Evolutionary conservation across 78 protist species (phyloP).

Genomic region (Dictyostelium brefeldianum): DNA sequence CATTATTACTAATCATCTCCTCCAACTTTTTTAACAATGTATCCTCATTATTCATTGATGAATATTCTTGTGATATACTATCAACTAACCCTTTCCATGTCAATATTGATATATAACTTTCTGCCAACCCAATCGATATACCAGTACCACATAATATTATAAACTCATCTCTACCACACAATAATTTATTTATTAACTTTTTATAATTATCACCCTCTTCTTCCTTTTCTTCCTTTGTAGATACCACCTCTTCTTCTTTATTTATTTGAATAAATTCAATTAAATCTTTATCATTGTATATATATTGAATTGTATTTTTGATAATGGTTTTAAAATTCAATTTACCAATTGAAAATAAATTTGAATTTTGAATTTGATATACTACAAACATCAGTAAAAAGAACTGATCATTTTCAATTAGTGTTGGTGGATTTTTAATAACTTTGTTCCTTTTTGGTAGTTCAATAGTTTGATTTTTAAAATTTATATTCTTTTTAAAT

Average conservation of each 20-base stretch:
- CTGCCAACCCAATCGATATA: background rate
- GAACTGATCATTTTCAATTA: background rate
- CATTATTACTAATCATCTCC: constrained; percentile 4
- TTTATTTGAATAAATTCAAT: background rate
- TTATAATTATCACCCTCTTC: background rate
- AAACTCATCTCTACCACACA: background rate
- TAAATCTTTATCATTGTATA: background rate
- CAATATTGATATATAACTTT: background rate
- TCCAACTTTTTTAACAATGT: background rate
- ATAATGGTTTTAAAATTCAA: background rate
- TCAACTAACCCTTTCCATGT: constrained; percentile 5
- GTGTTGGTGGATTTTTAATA: background rate
- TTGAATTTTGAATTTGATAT: background rate
- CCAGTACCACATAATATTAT: background rate
- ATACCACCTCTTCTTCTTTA: background rate
- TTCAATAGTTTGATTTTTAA: background rate
- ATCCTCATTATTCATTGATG: constrained; percentile 1
- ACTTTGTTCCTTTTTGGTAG: background rate
- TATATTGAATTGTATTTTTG: background rate
- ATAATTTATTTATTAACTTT: background rate
- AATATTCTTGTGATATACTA: constrained; percentile 2
- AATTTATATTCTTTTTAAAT: background rate
- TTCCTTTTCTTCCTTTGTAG: background rate
- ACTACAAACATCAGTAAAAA: constrained; percentile 2
- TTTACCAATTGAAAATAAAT: constrained; percentile 1